Evolutionary conservation across 257 asterid species (phyloP), one percentile per base, ranked within the genome.

Genomic region (Nicotiana undulata): DNA sequence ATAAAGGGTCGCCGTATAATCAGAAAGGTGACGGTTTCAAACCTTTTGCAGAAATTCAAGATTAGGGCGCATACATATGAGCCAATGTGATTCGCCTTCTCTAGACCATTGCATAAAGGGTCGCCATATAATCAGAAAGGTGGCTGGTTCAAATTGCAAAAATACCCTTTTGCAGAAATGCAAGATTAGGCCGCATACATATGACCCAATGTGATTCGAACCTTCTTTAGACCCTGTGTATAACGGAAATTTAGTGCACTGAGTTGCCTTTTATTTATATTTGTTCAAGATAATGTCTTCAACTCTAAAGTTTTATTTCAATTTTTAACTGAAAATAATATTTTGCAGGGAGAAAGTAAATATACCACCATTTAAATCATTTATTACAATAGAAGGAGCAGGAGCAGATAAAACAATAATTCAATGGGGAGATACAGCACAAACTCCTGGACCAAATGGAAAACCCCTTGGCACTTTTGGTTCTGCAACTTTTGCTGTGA

Each of bases 401-500:
- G 98, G 97, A 53, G 94, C 97, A 17, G 95, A 92, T n/a, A 90
- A 66, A 32, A 94, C 98, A 1, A 81, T 92, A 5, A 93, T 94
- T 46, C 88, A 94, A 84, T 94, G 94, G 94, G 97, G 98, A 10
- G 98, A 94, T 70, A 92, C 96, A 12, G 97, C 98, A 15, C 93
- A 92, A 52, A 92, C 98, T 28, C 83, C n/a, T 16, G 98, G 97
- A 5, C 91, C 94, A 8, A 87, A 53, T 5, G 92, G 94, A 53
- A 83, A 56, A 55, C 94, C 96, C 6, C 93, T 94, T 56, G 98
- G 98, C 75, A 94, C 98, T 6, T 92, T 82, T 85, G 98, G 90
- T 17, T 94, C 98, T 7, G 98, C 98, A 6, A 94, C 98, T 79
- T 94, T 94, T 86, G 98, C 96, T 0, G 98, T 92, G 9, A 94